Evolutionary conservation across 148 eudicot genomes (phyloP).

Genomic region (Fagopyrum tataricum): DNA sequence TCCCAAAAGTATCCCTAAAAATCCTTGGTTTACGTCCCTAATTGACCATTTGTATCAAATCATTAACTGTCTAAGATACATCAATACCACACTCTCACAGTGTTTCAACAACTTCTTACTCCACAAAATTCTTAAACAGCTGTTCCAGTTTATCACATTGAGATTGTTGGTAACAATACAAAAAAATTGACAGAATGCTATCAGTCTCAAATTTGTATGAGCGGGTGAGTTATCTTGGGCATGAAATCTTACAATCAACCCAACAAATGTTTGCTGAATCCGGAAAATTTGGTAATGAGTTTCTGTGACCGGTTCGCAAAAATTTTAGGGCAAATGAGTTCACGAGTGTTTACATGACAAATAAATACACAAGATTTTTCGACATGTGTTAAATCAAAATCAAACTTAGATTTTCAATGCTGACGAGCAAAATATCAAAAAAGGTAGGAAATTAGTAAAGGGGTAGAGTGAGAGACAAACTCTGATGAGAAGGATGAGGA

Average conservation of each 20-base stretch:
- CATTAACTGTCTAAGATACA: background rate
- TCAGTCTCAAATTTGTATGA: background rate
- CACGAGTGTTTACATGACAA: background rate
- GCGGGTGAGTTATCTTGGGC: too few species aligned
- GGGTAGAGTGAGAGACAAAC: slow-evolving; percentile 20
- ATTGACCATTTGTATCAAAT: background rate
- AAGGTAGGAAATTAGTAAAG: background rate
- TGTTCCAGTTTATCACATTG: background rate
- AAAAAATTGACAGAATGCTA: background rate
- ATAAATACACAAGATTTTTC: background rate
- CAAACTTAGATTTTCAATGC: background rate
- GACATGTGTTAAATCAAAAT: background rate
- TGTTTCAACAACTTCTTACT: too few species aligned
- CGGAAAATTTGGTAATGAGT: too few species aligned
- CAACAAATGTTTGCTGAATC: too few species aligned
- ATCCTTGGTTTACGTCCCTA: background rate
- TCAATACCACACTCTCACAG: background rate
- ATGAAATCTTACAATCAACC: too few species aligned
- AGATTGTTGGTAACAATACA: background rate
- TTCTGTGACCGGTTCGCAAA: too few species aligned
- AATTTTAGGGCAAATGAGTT: background rate
- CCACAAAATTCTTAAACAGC: background rate
- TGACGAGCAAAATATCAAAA: background rate
- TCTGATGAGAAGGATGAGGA: slow-evolving; percentile 85
- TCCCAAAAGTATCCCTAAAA: background rate